Percentiles rank a stretch among this genome's conserved stretches.
Conservation (phyloP, 208 protist genomes). For the Wallacemonas sp. region DNA sequence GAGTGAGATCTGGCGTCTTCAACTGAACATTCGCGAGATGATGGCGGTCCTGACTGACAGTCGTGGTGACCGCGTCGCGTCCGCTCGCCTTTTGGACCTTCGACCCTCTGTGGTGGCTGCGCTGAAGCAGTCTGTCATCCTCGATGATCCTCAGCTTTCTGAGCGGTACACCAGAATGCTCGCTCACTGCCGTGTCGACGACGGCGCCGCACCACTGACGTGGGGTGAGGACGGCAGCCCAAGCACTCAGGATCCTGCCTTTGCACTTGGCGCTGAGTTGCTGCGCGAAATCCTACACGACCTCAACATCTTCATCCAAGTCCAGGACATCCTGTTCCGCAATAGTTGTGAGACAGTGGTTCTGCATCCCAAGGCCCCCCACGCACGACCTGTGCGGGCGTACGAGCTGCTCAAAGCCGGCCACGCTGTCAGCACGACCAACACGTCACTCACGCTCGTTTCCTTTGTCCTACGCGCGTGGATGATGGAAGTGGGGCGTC, state of each 20-base stretch:
- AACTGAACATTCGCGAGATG: slow-evolving; percentile 7
- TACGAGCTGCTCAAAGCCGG: slow-evolving; percentile 37
- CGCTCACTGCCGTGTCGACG: neutral
- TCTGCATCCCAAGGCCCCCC: neutral
- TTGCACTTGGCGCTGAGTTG: neutral
- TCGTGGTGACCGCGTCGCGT: neutral
- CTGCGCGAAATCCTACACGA: neutral
- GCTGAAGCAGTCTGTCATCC: neutral
- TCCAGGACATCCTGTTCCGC: neutral
- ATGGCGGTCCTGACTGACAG: slow-evolving; percentile 1
- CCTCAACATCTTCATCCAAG: neutral
- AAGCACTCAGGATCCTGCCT: neutral
- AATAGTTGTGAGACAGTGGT: neutral
- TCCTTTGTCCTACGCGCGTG: slow-evolving; percentile 36
- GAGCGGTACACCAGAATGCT: neutral
- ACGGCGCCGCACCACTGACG: neutral
- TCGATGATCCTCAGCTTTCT: slow-evolving; percentile 7
- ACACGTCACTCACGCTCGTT: slow-evolving; percentile 37
- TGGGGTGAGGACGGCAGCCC: slow-evolving; percentile 4
- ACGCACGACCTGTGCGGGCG: slow-evolving; percentile 1
- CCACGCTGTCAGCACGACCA: slow-evolving; percentile 46
- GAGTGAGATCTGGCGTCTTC: slow-evolving; percentile 10
- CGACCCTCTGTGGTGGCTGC: neutral
- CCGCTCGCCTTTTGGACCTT: neutral
- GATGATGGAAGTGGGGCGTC: slow-evolving; percentile 30